A percentile compares a stretch with the other conserved stretches of the same genome.
Conservation (phyloP, 768 basidiomycete genomes). For the Leccinum arenicola region DNA sequence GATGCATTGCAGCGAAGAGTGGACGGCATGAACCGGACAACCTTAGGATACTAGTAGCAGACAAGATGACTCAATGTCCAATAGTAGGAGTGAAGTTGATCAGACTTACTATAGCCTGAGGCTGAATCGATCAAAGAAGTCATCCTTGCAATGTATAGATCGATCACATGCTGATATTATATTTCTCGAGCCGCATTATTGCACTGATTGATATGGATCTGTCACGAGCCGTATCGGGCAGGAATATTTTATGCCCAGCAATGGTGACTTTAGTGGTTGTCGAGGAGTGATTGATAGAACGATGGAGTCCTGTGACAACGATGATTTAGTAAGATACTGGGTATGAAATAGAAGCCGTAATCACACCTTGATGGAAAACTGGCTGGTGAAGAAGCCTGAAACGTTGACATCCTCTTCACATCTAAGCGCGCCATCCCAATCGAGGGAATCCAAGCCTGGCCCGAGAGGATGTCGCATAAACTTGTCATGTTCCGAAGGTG, state of each 20-base stretch:
- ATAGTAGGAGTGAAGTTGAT: background rate
- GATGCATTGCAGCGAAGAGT: background rate
- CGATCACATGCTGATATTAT: background rate
- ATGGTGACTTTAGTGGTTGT: slow-evolving; percentile 36
- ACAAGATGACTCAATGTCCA: background rate
- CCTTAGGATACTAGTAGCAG: background rate
- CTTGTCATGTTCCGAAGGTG: slow-evolving; percentile 10
- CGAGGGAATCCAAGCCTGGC: slow-evolving; percentile 42
- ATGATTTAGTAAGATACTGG: background rate
- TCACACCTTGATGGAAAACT: slow-evolving; percentile 50
- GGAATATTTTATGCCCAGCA: slow-evolving; percentile 37
- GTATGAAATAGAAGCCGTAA: background rate
- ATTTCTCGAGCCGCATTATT: background rate
- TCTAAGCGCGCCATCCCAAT: slow-evolving; percentile 59
- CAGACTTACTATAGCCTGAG: background rate
- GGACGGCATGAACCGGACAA: background rate
- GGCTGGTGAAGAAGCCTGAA: slow-evolving; percentile 46
- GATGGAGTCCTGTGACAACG: slow-evolving; percentile 52
- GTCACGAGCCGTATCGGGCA: slow-evolving; percentile 59
- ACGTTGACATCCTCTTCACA: slow-evolving; percentile 37
- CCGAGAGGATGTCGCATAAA: slow-evolving; percentile 12
- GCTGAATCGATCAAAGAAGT: background rate
- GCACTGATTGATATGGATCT: slow-evolving; percentile 42
- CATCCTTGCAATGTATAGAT: background rate
- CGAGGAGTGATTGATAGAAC: slow-evolving; percentile 46